Evolutionary conservation across 768 basidiomycete genomes (phyloP), one percentile per base, ranked within the genome.

Genomic region (Podaxis sp.): DNA sequence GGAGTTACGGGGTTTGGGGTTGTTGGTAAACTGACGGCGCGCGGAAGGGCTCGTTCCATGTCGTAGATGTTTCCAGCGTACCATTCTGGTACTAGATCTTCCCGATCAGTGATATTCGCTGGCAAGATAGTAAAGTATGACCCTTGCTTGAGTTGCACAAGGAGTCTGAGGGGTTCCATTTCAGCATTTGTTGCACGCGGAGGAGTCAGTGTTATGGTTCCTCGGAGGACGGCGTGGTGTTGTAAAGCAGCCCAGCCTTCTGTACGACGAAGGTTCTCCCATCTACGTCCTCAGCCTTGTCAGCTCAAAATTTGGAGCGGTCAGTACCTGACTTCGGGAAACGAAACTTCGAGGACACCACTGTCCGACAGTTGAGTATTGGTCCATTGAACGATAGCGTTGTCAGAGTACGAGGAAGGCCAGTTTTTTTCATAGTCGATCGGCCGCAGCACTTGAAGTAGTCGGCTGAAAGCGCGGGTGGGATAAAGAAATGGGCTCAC

Each of bases 171-270:
- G 6, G 59, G 33, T 7, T 22, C 28, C 39, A 52, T 68, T 49
- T 12, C 64, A 53, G 22, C 49, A 22, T 28, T 63, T 11, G 51
- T 59, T 63, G 36, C 61, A 42, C 15, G 28, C 15, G 83, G 83
- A 11, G 87, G 85, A 54, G 79, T 74, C 17, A 95, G 64, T 1
- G 82, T 87, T 4, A 95, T 63, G 9, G 81, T 83, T 0, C 89
- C 84, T 39, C 84, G 86, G 17, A 95, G 79, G 33, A 94, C 75
- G 7, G 84, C 80, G 68, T 93, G 87, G 68, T 93, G 90, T 72
- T 96, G 94, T 17, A 95, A 75, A 22, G 85, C 88, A 24, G 93
- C 89, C 94, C 94, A 95, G 12, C 94, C 94, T 73, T 93, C 90
- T 2, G 88, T 87, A 26, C 82, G 78, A 12, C 93, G 87, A 59